A percentile compares a stretch with the other conserved stretches of the same genome.
Conservation (phyloP, 2,329 filamentous ascomycete genomes). For the Colletotrichum agaves region DNA sequence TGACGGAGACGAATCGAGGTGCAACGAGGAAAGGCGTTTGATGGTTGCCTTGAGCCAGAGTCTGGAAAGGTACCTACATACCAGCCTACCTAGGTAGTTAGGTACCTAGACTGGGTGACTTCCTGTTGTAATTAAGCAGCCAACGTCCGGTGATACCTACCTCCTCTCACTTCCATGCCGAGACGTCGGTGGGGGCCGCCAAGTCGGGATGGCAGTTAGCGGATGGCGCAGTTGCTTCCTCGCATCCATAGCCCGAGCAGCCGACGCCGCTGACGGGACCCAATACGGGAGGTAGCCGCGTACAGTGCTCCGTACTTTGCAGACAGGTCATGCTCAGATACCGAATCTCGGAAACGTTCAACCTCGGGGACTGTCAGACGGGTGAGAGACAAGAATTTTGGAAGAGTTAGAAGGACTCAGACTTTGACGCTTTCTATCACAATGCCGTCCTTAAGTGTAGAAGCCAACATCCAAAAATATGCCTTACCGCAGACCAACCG, state of each 20-base stretch:
- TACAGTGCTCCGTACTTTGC: neutral
- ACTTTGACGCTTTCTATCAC: neutral
- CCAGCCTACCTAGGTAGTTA: no score
- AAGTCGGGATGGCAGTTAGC: constrained; percentile 7
- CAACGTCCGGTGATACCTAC: neutral
- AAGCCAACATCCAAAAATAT: neutral
- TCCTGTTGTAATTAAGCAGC: neutral
- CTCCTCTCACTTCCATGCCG: neutral
- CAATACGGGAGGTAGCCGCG: constrained; percentile 22
- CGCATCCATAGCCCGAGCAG: constrained; percentile 6
- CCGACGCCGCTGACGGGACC: neutral
- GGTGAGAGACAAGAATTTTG: neutral
- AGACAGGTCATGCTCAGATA: neutral
- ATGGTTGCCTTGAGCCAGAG: constrained; percentile 6
- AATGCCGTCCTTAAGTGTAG: neutral
- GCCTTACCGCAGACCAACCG: neutral
- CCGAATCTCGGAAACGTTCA: neutral
- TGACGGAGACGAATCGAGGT: neutral
- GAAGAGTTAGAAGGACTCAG: neutral
- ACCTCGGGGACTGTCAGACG: no score
- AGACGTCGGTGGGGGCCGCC: neutral
- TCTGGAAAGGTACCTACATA: no score
- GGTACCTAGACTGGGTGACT: no score
- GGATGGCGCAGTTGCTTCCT: constrained; percentile 25
- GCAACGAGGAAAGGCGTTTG: neutral